Evolutionary conservation across 176 grass and related monocot genomes (phyloP).

Genomic region (Hordeum vulgare): MorexV3_pseudomolecules_assembly NC_058521.1:529312124-529312623

Average conservation of each 20-base stretch:
- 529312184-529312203: slow-evolving; percentile 36
- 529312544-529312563: slow-evolving; percentile 11
- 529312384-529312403: neutral
- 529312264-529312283: neutral
- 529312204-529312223: slow-evolving; percentile 12
- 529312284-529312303: neutral
- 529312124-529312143: slow-evolving; percentile 5
- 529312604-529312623: slow-evolving; percentile 42
- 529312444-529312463: slow-evolving; percentile 1
- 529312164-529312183: slow-evolving; percentile 6
- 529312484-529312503: slow-evolving; percentile 59
- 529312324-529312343: slow-evolving; percentile 13
- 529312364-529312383: slow-evolving; percentile 4
- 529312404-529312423: neutral
- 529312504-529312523: slow-evolving; percentile 22
- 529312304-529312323: slow-evolving; percentile 5
- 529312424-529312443: neutral
- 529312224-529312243: slow-evolving; percentile 11
- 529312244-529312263: neutral
- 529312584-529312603: slow-evolving; percentile 52
- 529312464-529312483: slow-evolving; percentile 21
- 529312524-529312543: slow-evolving; percentile 12
- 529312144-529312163: neutral
- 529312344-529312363: slow-evolving; percentile 28
- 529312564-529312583: slow-evolving; percentile 36